Evolutionary conservation across 805 yeast genomes (phyloP).

Genomic region (Yamadazyma kitorensis): DNA sequence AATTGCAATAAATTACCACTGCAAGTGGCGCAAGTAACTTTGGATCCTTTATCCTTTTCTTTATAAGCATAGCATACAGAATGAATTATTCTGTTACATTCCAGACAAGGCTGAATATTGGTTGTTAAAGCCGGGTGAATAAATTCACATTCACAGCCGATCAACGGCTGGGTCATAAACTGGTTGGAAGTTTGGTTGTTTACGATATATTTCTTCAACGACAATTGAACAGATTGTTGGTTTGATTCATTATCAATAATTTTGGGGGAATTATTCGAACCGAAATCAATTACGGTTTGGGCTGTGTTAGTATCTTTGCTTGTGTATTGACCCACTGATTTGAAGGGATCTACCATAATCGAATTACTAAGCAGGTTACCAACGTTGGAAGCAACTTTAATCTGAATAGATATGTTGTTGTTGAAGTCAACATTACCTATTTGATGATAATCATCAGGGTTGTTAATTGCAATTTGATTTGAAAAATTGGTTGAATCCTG

Average conservation of each 20-base stretch:
- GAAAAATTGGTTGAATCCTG: constrained; percentile 47
- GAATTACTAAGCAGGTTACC: not conserved
- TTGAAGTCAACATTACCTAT: not conserved
- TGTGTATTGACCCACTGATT: too few species aligned
- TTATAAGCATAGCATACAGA: constrained; percentile 1
- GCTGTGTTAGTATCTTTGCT: too few species aligned
- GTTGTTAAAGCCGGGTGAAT: not conserved
- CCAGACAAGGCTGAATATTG: not conserved
- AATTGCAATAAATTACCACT: not conserved
- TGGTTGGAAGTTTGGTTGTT: not conserved
- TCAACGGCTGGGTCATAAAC: not conserved
- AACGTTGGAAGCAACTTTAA: constrained; percentile 22
- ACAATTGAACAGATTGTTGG: too few species aligned
- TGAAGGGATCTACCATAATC: too few species aligned
- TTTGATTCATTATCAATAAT: not conserved
- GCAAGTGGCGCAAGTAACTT: constrained; percentile 3
- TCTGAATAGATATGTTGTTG: constrained; percentile 1
- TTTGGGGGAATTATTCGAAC: not conserved
- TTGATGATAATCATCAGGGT: not conserved
- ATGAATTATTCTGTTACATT: constrained; percentile 1
- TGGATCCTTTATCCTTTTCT: not conserved
- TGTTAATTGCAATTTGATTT: not conserved
- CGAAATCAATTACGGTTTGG: constrained; percentile 2
- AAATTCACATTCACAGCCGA: constrained; percentile 3
- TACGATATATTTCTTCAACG: not conserved